phyloP scores from a whole-genome alignment of 2,329 filamentous ascomycete genomes.

The Domatiomyces catenatus region DNA sequence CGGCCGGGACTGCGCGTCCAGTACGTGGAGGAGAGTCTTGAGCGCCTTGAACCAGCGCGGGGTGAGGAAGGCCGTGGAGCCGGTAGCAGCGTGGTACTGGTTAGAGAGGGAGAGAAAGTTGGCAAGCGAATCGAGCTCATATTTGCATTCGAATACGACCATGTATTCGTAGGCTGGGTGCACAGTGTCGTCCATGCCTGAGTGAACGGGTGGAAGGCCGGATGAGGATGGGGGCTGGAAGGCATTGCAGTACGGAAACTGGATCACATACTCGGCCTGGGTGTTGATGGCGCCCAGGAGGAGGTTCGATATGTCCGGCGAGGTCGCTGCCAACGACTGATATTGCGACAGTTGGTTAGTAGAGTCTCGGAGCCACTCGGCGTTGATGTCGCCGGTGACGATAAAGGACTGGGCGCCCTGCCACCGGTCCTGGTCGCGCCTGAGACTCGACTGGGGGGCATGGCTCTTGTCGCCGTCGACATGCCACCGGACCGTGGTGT shows the following conservation, averaged over 20 bases:
- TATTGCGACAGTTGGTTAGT: slow-evolving; percentile 90
- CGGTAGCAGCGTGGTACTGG: slow-evolving; percentile 68
- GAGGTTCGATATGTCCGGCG: slow-evolving; percentile 59
- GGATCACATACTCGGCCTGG: slow-evolving; percentile 85
- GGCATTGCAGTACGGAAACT: slow-evolving; percentile 92
- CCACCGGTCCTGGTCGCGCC: slow-evolving; percentile 50
- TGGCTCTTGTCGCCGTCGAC: slow-evolving; percentile 40
- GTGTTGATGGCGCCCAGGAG: slow-evolving; percentile 92
- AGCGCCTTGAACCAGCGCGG: slow-evolving; percentile 65
- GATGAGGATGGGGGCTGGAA: slow-evolving; percentile 89
- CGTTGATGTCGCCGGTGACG: slow-evolving; percentile 84
- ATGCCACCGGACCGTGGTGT: slow-evolving; percentile 82
- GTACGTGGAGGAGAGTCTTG: slow-evolving; percentile 54
- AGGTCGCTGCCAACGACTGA: slow-evolving; percentile 66
- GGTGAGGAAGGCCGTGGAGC: slow-evolving; percentile 63
- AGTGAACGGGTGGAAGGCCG: slow-evolving; percentile 53
- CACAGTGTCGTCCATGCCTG: slow-evolving; percentile 69
- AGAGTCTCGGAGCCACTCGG: slow-evolving; percentile 76
- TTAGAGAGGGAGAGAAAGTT: slow-evolving; percentile 78
- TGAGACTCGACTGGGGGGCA: slow-evolving; percentile 24
- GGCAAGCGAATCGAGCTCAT: slow-evolving; percentile 89
- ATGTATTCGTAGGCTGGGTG: slow-evolving; percentile 74
- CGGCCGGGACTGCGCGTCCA: slow-evolving; percentile 62
- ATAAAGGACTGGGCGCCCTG: slow-evolving; percentile 79
- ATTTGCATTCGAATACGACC: slow-evolving; percentile 95